Evolutionary conservation across 768 basidiomycete species (phyloP).

Genomic region (Suillus luteus): DNA sequence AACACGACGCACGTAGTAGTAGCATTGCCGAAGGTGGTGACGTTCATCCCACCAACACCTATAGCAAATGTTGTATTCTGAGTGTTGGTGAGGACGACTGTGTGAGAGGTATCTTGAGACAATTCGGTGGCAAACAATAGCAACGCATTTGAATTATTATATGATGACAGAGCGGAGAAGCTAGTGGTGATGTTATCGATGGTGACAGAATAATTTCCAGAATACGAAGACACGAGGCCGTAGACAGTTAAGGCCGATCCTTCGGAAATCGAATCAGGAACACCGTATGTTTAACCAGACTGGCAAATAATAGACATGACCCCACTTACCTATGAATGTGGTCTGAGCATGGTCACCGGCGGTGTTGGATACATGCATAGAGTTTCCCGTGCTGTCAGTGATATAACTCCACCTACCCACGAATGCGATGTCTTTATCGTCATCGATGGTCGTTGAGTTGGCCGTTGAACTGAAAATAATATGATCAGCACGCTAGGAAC

Average conservation of each 20-base stretch:
- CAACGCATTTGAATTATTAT: slow-evolving; percentile 50
- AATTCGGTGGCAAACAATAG: slow-evolving; percentile 68
- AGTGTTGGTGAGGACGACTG: slow-evolving; percentile 56
- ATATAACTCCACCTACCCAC: slow-evolving; percentile 56
- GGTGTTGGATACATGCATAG: slow-evolving; percentile 36
- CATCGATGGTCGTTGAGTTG: slow-evolving; percentile 41
- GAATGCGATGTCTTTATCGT: slow-evolving; percentile 48
- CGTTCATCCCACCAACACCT: slow-evolving; percentile 50
- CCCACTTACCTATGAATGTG: slow-evolving; percentile 48
- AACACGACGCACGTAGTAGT: slow-evolving; percentile 34
- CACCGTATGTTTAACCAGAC: slow-evolving; percentile 5
- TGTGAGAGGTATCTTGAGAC: slow-evolving; percentile 49
- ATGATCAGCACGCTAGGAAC: slow-evolving; percentile 21
- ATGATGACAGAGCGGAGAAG: slow-evolving; percentile 55
- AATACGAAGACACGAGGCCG: slow-evolving; percentile 58
- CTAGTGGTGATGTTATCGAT: slow-evolving; percentile 52
- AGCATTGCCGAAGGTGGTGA: slow-evolving; percentile 39
- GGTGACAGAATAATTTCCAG: slow-evolving; percentile 60
- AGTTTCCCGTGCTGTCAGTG: slow-evolving; percentile 32
- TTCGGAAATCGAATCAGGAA: slow-evolving; percentile 28
- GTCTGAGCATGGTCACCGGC: slow-evolving; percentile 48
- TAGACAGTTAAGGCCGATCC: slow-evolving; percentile 62
- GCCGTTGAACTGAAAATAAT: slow-evolving; percentile 37
- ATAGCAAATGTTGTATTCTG: slow-evolving; percentile 54
- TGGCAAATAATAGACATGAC: slow-evolving; percentile 6